Base-by-base conservation (phyloP, 306 rosid genomes). In the Medicago lupulina region DNA sequence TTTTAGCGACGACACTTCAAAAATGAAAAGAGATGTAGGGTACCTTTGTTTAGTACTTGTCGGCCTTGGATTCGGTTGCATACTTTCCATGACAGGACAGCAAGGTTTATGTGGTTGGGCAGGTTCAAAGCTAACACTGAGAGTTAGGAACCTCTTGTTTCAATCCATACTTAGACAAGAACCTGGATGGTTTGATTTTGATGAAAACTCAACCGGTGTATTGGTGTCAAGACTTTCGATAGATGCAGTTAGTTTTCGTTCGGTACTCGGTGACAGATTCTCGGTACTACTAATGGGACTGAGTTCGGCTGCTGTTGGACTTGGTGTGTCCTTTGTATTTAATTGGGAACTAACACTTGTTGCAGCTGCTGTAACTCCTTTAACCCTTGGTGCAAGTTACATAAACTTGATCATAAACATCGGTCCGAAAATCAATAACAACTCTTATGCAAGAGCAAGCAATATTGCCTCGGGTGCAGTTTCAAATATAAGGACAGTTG, bases 61-160 rank as follows among this genome's bases (percentile, higher is more conserved):
- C 72, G 92, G 90, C 46, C 91, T 95, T 69, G 98, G 96, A 41
- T 18, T 92, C 71, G 96, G 98, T 71, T 88, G 90, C 49, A 85
- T 92, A 57, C 41, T 92, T 80, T 78, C 86, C 60, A 87, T 95
- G 90, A 95, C 98, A 44, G 98, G 96, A 21, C 97, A 92, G 9
- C 98, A 89, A 90, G 97, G 97, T 59, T 79, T 95, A 23, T 95
- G 98, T 74, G 93, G 98, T 23, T 87, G 88, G 96, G 98, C 97
- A 9, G 96, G 98, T 78, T 83, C 96, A 80, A 92, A 88, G 82
- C 89, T 95, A 31, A 95, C 98, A 63, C 77, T 75, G 71, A 86
- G 93, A 53, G 96, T 94, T 70, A 90, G 98, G 85, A 79, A 83
- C 76, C 88, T 88, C 74, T 78, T 94, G 70, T 88, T 91, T 75